Base-by-base conservation (phyloP, 208 protist genomes). In the Trypanosoma avium region DNA sequence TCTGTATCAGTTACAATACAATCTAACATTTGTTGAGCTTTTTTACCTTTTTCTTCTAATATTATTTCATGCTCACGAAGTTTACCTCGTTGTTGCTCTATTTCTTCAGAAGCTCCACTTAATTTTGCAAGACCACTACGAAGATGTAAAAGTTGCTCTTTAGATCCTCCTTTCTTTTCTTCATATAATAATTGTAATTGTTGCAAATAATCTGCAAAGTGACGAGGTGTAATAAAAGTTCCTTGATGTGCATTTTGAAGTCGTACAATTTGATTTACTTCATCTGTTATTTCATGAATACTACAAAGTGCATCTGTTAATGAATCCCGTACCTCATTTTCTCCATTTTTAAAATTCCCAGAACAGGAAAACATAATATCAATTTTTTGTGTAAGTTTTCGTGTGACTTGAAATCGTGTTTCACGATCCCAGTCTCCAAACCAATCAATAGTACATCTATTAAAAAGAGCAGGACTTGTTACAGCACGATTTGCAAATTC, bases 361-460 rank as follows among this genome's bases (percentile, higher is more conserved):
- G 67, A 66, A 62, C 72, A 84, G 22, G 62, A 79, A 27, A 79
- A 68, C 57, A 90, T 88, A 22, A 99, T 70, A 66, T 97, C 84
- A n/a, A 99, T 59, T 26, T 63, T 62, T 29, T 68, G 53, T 1
- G 97, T 99, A 45, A 96, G 97, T 70, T 97, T 92, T 7, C 61
- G 46, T 19, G 87, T 86, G 24, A 99, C 90, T 75, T 99, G 97
- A 57, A 92, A 81, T 22, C 99, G 77, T 10, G 98, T 98, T 10
- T 82, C 43, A 9, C 75, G 36, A 21, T 94, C 97, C 98, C 99
- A 99, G 64, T 99, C 98, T 32, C 98, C 98, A 71, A 99, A 99
- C 98, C 98, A 99, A 82, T 99, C 98, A 47, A 99, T 92, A 8
- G 99, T 98, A 84, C 98, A 99, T 17, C 98, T 93, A 82, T 99